Evolutionary conservation across 495 filamentous ascomycete genomes (phyloP), one percentile per base, ranked within the genome.

Genomic region (Penicillium arizonense): DNA sequence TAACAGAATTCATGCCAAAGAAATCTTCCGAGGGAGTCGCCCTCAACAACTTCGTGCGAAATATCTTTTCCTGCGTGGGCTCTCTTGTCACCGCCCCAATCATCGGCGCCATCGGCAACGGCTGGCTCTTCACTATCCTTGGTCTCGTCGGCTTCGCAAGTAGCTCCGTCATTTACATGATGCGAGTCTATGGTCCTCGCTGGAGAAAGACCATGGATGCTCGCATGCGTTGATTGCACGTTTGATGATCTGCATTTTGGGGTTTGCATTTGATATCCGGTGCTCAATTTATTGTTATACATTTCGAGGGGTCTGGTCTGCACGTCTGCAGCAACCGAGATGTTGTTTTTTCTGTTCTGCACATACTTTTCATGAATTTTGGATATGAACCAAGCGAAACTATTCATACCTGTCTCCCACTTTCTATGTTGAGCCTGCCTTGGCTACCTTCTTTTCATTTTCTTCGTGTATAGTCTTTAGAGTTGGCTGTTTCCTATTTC

Each of bases 1-100:
- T 92, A 52, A 91, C 89, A 0, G 93, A 97, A 64, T 96, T 97
- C 70, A 87, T 97, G 82, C 90, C 93, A 0, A 76, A 80, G 21
- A 78, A 80, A 40, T 86, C 87, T 6, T 87, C 82, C 10, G 76
- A 78, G 3, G 92, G 91, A 1, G 89, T 97, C 5, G 93, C 93
- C 4, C 78, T 96, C 23, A 80, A 79, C 55, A 79, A 77, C 47
- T 90, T 96, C 65, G 78, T 96, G 51, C 74, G 93, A 21, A 97
- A 96, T 53, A 91, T 96, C 18, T 90, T 93, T 57, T 83, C 82
- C 3, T 94, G 87, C 58, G 81, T 93, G 0, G 91, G 89, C 0
- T 83, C 78, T 8, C 66, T 94, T 4, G 79, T 93, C 3, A 85
- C 87, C 0, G 79, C 87, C 52, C 91, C 91, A 1, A 70, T 95